These are phyloP conservation scores for Colletotrichum somersetense DNA, from an alignment of 2,329 filamentous ascomycete genomes.

Conservation along the genomic window DNA sequence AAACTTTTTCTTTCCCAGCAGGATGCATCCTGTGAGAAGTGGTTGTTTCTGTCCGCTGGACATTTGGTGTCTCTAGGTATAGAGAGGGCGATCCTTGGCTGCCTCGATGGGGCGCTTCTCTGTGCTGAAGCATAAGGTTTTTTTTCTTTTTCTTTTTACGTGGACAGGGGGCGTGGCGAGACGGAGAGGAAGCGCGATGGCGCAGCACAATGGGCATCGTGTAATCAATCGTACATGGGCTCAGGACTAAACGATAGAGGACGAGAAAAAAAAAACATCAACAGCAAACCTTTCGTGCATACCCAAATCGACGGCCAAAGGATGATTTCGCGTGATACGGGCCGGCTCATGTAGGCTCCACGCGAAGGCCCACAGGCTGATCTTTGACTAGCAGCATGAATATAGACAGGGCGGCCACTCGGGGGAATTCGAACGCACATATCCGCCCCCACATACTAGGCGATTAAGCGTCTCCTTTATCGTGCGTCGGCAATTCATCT, in stretches of 20 bases:
- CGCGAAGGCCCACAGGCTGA: conserved; percentile 13
- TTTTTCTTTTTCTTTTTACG: too few species aligned
- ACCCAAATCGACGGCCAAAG: neutral
- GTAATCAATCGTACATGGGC: too few species aligned
- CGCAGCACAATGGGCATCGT: too few species aligned
- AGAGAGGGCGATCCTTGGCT: conserved; percentile 18
- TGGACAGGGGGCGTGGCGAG: too few species aligned
- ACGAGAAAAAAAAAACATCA: neutral
- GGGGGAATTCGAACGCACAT: conserved; percentile 40
- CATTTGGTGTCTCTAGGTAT: conserved; percentile 8
- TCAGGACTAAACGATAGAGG: neutral
- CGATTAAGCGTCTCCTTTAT: conserved; percentile 38
- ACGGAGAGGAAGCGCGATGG: neutral
- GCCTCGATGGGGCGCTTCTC: neutral
- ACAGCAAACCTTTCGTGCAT: neutral
- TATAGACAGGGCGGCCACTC: conserved; percentile 30
- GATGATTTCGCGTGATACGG: conserved; percentile 20
- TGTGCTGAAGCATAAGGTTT: too few species aligned
- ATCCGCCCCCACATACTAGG: conserved; percentile 39
- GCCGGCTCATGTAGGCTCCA: conserved; percentile 15
- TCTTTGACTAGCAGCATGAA: conserved; percentile 19
- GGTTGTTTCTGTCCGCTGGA: conserved; percentile 8
- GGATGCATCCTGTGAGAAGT: conserved; percentile 12
- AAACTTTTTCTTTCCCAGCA: neutral
- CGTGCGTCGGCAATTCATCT: conserved; percentile 34